Evolutionary conservation across 345 rosid species (phyloP), one percentile per base, ranked within the genome.

Genomic region (Erysimum cheiranthoides): DNA sequence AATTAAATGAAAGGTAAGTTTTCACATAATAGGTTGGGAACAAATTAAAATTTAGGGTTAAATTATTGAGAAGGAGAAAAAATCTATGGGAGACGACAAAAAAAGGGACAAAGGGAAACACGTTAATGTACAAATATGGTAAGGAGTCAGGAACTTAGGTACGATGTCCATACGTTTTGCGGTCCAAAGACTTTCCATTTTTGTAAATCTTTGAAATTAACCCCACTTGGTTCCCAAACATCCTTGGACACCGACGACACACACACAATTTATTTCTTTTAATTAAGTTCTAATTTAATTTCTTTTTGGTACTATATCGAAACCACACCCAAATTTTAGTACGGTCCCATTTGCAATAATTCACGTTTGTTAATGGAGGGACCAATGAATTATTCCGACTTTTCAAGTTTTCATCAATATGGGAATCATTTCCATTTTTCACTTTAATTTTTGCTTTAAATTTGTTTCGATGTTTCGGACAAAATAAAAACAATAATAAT

Each of bases 141-240:
- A 78, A 78, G 64, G 64, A 78, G 77, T 77, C 77, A 66, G 73
- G 81, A 72, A 72, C 57, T 78, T 66, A 60, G 73, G 81, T 78
- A 78, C 81, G 81, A 66, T 78, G 77, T 73, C 77, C 81, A 78
- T 78, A 72, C 73, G 73, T 72, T 78, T 77, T 72, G 81, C 63
- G 81, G 81, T 78, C 81, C 81, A 78, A 72, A 66, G 36, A 73
- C 73, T 78, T 78, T 78, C 81, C 65, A 21, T 66, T 40, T 78
- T 42, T 78, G 78, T 73, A 59, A 72, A 73, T 73, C 81, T 72
- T 78, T 60, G 51, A 71, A 72, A 66, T 66, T 72, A 72, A 66
- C 81, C 81, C 81, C 81, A 78, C 81, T 66, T 72, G 73, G 73
- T 78, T 72, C 77, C 77, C 76, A 56, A 78, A 59, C 74, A 72